Conservation (phyloP, 192 early-diverging fungal genomes). For the Umbelopsis vinacea region DNA sequence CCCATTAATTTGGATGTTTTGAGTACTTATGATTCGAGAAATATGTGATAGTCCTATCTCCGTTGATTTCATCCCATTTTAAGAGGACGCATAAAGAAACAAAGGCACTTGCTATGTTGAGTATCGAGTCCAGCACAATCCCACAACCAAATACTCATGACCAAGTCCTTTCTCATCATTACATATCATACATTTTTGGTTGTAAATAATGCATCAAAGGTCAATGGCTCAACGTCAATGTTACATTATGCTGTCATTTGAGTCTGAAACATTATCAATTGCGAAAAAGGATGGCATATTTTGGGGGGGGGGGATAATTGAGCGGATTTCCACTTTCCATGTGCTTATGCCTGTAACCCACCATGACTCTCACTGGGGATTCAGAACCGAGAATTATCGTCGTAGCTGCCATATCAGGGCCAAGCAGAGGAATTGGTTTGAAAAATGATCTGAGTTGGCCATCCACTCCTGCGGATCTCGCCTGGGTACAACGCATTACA, state of each 20-base stretch:
- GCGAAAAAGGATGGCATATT: too few species aligned
- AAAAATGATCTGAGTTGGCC: constrained; percentile 10
- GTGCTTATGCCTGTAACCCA: background rate
- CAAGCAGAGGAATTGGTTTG: background rate
- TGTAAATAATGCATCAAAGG: background rate
- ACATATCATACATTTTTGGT: too few species aligned
- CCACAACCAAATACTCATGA: too few species aligned
- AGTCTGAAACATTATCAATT: constrained; percentile 28
- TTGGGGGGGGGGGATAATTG: too few species aligned
- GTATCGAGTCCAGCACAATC: too few species aligned
- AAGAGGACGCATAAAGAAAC: too few species aligned
- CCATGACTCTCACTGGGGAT: background rate
- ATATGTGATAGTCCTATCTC: too few species aligned
- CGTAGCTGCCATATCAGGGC: constrained; percentile 8
- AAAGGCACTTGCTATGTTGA: too few species aligned
- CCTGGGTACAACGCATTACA: constrained; percentile 4
- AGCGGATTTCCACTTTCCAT: background rate
- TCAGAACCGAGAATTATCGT: constrained; percentile 4
- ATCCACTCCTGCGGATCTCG: background rate
- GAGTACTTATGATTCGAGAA: too few species aligned
- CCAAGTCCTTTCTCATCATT: too few species aligned
- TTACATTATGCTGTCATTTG: background rate
- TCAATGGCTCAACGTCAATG: background rate
- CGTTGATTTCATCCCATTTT: too few species aligned
- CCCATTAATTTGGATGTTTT: too few species aligned